Base-by-base conservation (phyloP, 306 rosid species). In the Macrotyloma uniflorum region DNA sequence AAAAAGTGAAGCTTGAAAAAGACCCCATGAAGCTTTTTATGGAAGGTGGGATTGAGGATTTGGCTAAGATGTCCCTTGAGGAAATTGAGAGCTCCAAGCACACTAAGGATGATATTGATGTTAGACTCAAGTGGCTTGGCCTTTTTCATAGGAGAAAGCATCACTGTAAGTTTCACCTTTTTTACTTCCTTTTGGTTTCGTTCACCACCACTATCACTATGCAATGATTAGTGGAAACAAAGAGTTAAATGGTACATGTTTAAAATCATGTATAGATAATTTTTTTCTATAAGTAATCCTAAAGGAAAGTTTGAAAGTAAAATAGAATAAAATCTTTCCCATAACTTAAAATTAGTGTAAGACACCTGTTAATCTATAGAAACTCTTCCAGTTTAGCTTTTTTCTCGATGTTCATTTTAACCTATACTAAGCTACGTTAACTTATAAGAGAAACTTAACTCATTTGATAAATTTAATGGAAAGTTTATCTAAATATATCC, bases 71-170 rank as follows among this genome's bases (percentile, higher is more conserved):
- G 22, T 87, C 97, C 16, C 72, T 91, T 79, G 93, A 88, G 79
- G 93, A 95, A 40, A 88, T 95, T 79, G 97, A 95, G 2, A 80
- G 80, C 19, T 68, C 80, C 46, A 95, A 95, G 80, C 78, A 70
- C 46, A 74, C 87, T 0, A 95, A 92, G 79, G 95, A 89, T 73
- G 98, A 95, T 78, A 86, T 95, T 74, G 98, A 95, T 86, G 98
- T 90, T 4, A 87, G 98, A 74, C 98, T 95, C 82, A 95, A 95
- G 72, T 95, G 98, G 98, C 97, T 95, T 64, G 98, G 97, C 47
- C 98, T 92, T 55, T 95, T 95, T 79, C 97, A 95, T 69, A 82
- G 91, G 64, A 92, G 98, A 86, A 95, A 92, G 71, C 93, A 92
- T 59, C 98, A 95, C 0, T 92, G 98, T 95, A 76, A 92, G 97